phyloP scores from a whole-genome alignment of 345 rosid genomes.

The Carallia pectinifolia region DNA sequence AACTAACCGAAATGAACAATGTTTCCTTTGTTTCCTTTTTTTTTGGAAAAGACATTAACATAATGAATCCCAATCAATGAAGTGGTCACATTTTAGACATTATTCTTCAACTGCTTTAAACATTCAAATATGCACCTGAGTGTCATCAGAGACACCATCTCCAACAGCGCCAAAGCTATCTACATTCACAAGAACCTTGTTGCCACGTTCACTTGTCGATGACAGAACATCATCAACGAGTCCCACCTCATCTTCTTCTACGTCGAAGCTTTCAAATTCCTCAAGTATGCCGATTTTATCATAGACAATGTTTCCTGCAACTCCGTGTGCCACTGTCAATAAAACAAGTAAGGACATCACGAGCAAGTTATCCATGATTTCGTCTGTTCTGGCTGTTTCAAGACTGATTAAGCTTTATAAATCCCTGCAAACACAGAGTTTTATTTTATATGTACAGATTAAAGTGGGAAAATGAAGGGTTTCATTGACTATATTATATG shows the following conservation, averaged over 20 bases:
- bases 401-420: conserved; percentile 44
- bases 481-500: conserved; percentile 42
- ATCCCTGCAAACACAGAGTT: conserved; percentile 33
- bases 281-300: conserved; percentile 47
- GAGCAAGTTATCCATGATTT: conserved; percentile 50
- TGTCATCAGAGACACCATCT: conserved; percentile 89
- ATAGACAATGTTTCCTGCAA: conserved; percentile 35
- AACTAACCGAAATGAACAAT: not conserved
- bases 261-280: conserved; percentile 53
- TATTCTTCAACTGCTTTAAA: not conserved
- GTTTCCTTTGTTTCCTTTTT: too few species aligned
- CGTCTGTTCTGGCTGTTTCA: conserved; percentile 26
- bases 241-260: conserved; percentile 50
- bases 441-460: conserved; percentile 54
- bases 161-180: conserved; percentile 91
- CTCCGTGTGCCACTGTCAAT: conserved; percentile 49
- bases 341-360: conserved; percentile 49
- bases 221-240: conserved; percentile 41
- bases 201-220: conserved; percentile 54
- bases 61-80: not conserved
- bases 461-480: conserved; percentile 43
- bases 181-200: conserved; percentile 79
- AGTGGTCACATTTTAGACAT: not conserved
- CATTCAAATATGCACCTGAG: conserved; percentile 53
- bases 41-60: too few species aligned